Base-by-base conservation (phyloP, 169 alveolate genomes). In the Cryptosporidium sp. region DNA sequence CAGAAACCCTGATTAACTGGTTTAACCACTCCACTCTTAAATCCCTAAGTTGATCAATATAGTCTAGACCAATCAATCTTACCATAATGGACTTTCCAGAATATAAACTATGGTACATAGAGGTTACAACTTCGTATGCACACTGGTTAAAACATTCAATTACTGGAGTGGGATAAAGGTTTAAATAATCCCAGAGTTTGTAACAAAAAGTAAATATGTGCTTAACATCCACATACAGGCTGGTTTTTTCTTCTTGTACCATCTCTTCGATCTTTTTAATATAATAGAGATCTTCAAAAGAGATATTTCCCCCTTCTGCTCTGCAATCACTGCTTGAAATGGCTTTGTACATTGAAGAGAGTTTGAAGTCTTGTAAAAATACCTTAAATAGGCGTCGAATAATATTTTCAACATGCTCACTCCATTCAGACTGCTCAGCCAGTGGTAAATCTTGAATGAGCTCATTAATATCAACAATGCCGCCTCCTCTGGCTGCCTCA, bases 21-120 rank as follows among this genome's bases (percentile, higher is more conserved):
- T 97, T 97, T 43, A 98, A 91, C 92, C 98, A 98, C 21, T 96
- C 95, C 59, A 97, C 95, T 84, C 99, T 93, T 52, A 98, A 93
- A 70, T 97, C 97, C 85, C 99, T 92, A 35, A 98, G 92, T 39
- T 95, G 96, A 31, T 94, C 97, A 84, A 92, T 95, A 86, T 96
- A 95, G 39, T 94, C 92, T 39, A 95, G 86, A 37, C 96, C 96
- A 48, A 95, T 51, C 92, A 91, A 69, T 93, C 92, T 65, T 86
- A 93, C 68, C 94, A 85, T 87, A 87, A 85, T 65, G 94, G 91
- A 85, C 93, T 95, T 96, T 68, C 93, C 97, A 35, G 92, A 92
- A 87, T 93, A 94, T 61, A 95, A 65, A 71, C 95, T 94, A 75
- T 94, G 97, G 61, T 94, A 94, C 55, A 95, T 86, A 37, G 95